Conservation (phyloP, 768 basidiomycete species). For the Coprinopsis marcescibilis region DNA sequence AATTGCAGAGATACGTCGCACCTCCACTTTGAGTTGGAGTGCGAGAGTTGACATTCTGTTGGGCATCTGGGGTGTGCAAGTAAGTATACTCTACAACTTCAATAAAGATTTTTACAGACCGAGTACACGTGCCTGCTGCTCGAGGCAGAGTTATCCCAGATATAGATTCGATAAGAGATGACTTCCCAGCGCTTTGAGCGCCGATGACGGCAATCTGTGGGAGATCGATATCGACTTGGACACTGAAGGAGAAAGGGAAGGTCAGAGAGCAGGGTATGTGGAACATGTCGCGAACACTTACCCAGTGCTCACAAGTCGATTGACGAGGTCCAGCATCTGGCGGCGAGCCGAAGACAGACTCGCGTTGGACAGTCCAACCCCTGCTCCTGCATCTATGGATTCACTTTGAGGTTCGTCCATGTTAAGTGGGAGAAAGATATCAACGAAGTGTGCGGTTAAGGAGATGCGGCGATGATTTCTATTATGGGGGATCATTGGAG, state of each 20-base stretch:
- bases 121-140: constrained; percentile 70
- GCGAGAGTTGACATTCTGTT: constrained; percentile 49
- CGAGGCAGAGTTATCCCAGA: constrained; percentile 67
- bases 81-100: too few relatives aligned
- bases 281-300: constrained; percentile 16
- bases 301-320: constrained; percentile 60
- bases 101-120: constrained; percentile 42
- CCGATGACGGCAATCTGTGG: constrained; percentile 73
- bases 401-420: too few relatives aligned
- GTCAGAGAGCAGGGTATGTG: not conserved
- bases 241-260: constrained; percentile 30
- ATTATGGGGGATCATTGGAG: too few relatives aligned
- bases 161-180: constrained; percentile 72
- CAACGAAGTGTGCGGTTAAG: too few relatives aligned
- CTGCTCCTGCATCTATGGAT: too few relatives aligned
- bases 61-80: constrained; percentile 38
- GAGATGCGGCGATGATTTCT: too few relatives aligned
- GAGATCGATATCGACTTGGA: constrained; percentile 64
- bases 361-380: constrained; percentile 50
- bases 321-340: constrained; percentile 52
- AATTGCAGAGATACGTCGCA: constrained; percentile 46
- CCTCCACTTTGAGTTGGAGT: constrained; percentile 37
- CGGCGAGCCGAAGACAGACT: constrained; percentile 36
- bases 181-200: constrained; percentile 70
- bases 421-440: too few relatives aligned